Evolutionary conservation across 768 basidiomycete species (phyloP).

Genomic region (Crassisporium funariophilum): DNA sequence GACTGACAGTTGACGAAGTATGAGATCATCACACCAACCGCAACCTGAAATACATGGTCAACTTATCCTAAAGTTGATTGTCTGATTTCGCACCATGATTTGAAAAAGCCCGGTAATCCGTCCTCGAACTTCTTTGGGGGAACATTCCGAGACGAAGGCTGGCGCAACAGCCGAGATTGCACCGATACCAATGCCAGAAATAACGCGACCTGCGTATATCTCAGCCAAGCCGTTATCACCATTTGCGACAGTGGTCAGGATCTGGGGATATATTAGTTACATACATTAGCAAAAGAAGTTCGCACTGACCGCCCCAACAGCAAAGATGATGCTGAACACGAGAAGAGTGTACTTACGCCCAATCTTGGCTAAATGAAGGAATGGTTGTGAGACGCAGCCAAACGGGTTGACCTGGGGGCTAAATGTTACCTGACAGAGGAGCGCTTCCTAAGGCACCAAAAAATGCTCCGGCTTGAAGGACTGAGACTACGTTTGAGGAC

Average conservation of each 20-base stretch:
- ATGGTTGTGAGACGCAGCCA: background rate
- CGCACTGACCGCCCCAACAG: slow-evolving; percentile 65
- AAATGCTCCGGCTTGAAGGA: slow-evolving; percentile 86
- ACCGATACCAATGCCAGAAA: slow-evolving; percentile 82
- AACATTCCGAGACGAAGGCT: slow-evolving; percentile 84
- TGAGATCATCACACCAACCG: slow-evolving; percentile 82
- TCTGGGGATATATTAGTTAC: slow-evolving; percentile 36
- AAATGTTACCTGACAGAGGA: slow-evolving; percentile 60
- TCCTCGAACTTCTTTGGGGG: slow-evolving; percentile 85
- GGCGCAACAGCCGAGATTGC: slow-evolving; percentile 83
- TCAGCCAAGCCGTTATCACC: slow-evolving; percentile 57
- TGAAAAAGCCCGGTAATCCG: slow-evolving; percentile 87
- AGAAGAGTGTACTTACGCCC: slow-evolving; percentile 71
- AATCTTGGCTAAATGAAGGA: slow-evolving; percentile 46
- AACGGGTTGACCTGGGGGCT: background rate
- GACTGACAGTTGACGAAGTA: slow-evolving; percentile 77
- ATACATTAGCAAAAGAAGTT: background rate
- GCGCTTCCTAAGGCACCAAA: slow-evolving; percentile 82
- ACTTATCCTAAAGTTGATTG: background rate
- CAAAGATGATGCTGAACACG: slow-evolving; percentile 62
- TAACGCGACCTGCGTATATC: slow-evolving; percentile 81
- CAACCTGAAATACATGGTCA: slow-evolving; percentile 40
- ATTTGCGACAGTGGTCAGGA: slow-evolving; percentile 69
- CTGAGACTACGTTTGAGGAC: slow-evolving; percentile 85
- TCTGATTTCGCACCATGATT: slow-evolving; percentile 60